These are phyloP conservation scores for Mortierella sp. DNA, from an alignment of 371 early-diverging fungal species.

Conservation along the genomic window DNA sequence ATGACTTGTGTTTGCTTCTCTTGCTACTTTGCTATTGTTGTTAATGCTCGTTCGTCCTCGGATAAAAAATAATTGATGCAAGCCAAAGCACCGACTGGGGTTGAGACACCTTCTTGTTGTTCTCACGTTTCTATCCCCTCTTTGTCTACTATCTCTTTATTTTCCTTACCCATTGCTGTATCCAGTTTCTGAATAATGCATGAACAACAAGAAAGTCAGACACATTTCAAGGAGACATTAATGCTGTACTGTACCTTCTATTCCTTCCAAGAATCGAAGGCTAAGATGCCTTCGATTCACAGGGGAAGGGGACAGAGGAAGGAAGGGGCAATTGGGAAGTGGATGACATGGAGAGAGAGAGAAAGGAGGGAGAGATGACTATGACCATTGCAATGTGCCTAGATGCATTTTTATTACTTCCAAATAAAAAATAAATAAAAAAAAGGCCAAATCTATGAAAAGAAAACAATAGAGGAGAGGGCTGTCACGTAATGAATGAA, in stretches of 20 bases:
- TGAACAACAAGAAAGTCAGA: neutral
- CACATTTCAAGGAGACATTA: neutral
- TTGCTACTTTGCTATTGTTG: neutral
- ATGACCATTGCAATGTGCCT: too few species aligned
- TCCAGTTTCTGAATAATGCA: too few species aligned
- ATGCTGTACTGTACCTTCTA: neutral
- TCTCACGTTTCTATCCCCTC: neutral
- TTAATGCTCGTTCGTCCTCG: too few species aligned
- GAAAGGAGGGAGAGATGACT: too few species aligned
- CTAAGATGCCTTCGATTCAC: slow-evolving; percentile 10
- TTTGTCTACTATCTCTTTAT: neutral
- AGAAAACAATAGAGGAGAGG: too few species aligned
- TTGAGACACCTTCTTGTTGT: neutral
- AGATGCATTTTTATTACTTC: too few species aligned
- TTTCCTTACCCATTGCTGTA: neutral
- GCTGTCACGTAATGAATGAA: too few species aligned
- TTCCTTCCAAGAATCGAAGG: neutral
- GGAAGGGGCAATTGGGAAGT: neutral
- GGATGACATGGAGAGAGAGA: neutral
- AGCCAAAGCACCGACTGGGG: neutral
- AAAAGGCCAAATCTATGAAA: too few species aligned
- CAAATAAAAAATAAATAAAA: too few species aligned
- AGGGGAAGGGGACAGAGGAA: neutral
- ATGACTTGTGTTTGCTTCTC: neutral
- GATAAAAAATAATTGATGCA: too few species aligned